phyloP scores from a whole-genome alignment of 306 rosid species.

The Notholithocarpus densiflorus region DNA sequence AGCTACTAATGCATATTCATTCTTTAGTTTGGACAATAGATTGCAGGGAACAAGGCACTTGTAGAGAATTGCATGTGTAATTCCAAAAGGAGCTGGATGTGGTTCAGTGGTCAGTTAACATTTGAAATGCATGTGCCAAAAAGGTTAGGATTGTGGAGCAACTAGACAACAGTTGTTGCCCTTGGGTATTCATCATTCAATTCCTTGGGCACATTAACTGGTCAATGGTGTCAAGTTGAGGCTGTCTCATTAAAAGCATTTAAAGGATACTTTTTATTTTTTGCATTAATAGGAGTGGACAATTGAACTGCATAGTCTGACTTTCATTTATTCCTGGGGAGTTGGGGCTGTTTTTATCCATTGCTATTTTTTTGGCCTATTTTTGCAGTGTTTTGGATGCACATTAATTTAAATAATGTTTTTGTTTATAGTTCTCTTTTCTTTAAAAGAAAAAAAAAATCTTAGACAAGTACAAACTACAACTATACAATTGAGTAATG shows the following conservation, averaged over 20 bases:
- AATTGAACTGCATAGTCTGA: not conserved
- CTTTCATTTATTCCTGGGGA: not conserved
- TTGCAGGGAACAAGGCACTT: not conserved
- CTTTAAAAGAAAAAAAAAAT: not conserved
- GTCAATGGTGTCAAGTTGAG: not conserved
- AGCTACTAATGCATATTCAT: not conserved
- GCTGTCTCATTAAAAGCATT: not conserved
- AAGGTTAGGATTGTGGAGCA: too few species aligned
- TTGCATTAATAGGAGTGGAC: not conserved
- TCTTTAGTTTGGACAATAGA: not conserved
- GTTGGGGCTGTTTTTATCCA: not conserved
- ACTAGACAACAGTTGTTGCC: too few species aligned
- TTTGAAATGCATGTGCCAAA: too few species aligned
- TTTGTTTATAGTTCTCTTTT: not conserved
- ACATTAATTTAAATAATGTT: not conserved
- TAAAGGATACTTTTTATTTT: not conserved
- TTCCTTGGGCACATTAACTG: not conserved
- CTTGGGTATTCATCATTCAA: not conserved
- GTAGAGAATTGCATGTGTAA: not conserved
- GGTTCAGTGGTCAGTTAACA: not conserved
- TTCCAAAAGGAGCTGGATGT: not conserved
- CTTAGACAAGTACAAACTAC: not conserved
- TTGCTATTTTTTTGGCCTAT: not conserved
- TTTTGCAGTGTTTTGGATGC: not conserved
- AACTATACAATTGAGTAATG: not conserved